Base-by-base conservation (phyloP, 306 rosid genomes). In the Dryas octopetala region DNA sequence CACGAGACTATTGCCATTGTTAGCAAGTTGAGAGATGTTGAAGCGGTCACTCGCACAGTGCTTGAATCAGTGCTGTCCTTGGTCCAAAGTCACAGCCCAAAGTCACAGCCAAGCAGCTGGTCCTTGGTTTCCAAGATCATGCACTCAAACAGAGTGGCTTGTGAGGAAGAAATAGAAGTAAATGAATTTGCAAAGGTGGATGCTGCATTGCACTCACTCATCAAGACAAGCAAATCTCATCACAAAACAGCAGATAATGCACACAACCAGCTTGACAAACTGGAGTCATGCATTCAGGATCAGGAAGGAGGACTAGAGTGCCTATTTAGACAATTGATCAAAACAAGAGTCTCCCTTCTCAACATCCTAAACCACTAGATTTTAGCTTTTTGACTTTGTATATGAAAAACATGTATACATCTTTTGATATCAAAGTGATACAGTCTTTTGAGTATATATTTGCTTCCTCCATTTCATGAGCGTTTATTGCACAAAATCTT, bases 291-390 rank as follows among this genome's bases (percentile, higher is more conserved):
- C 53, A 55, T 78, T 64, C 58, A 71, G 64, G 68, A 71, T 11
- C 73, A 53, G 0, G 73, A 78, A 64, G 68, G 65, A 64, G 46
- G 53, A 54, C 32, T 63, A 13, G 68, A 71, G 38, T 32, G 47
- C 62, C 65, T 78, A 32, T 74, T 58, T 58, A 74, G 88, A 69
- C 78, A 64, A 43, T 26, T 84, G 11, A 74, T 84, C 49, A 81
- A 78, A 78, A 84, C 83, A 23, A 84, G 85, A 61, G 88, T 84
- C 12, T 84, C 87, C 46, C 49, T 80, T 52, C 85, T 84, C 63
- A 84, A 80, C 50, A 73, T 77, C 67, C 60, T 77, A 50, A 77
- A 77, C 77, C 49, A 80, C 62, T 80, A 77, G 68, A 9, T 5
- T 32, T 6, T n/a, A 32, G 38, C 38, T 32, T 73, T 62, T 11